phyloP scores from a whole-genome alignment of 495 filamentous ascomycete species.

The Penicillium atrosanguineum region DNA sequence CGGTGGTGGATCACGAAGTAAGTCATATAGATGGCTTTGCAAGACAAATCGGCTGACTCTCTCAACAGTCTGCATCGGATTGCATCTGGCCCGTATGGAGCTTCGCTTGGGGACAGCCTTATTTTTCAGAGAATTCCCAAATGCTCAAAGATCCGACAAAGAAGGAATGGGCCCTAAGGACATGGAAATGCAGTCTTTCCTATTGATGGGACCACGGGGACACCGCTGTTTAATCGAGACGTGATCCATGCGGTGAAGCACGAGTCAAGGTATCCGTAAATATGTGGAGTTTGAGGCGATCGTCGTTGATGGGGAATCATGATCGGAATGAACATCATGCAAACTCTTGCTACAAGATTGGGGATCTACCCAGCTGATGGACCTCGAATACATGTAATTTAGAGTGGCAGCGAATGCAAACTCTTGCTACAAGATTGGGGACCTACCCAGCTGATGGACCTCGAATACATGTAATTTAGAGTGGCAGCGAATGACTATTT shows the following conservation, averaged over 20 bases:
- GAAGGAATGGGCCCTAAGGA: constrained; percentile 46
- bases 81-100: constrained; percentile 37
- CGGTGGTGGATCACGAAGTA: constrained; percentile 47
- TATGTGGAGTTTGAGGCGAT: not conserved
- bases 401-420: not conserved
- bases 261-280: not conserved
- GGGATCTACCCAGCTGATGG: not conserved
- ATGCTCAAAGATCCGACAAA: constrained; percentile 15
- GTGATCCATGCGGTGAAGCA: constrained; percentile 2
- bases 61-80: constrained; percentile 37
- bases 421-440: not conserved
- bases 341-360: not conserved
- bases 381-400: not conserved
- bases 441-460: not conserved
- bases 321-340: not conserved
- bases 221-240: constrained; percentile 46
- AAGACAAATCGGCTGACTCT: constrained; percentile 12
- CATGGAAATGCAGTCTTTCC: constrained; percentile 41
- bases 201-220: constrained; percentile 42
- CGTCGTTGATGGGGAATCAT: not conserved
- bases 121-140: constrained; percentile 34
- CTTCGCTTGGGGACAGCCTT: constrained; percentile 30
- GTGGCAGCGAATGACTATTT: not conserved
- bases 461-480: not conserved
- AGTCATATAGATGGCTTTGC: constrained; percentile 8